Evolutionary conservation across 345 rosid species (phyloP), one percentile per base, ranked within the genome.

Genomic region (Eucalyptus pauciflora): DNA sequence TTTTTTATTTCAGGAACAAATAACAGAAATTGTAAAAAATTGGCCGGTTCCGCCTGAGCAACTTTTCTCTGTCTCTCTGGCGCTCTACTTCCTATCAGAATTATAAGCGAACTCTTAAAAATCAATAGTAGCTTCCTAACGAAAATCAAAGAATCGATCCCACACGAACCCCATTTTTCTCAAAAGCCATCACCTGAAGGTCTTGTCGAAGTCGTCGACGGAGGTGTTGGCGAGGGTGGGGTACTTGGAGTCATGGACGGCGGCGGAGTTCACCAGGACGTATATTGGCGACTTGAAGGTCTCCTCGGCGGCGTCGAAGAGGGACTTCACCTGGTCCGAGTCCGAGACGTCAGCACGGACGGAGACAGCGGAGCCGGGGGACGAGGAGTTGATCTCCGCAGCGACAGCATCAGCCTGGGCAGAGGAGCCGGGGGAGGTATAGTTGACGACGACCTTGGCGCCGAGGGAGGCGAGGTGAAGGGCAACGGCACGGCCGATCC

Each of bases 201-300:
- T 91, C 80, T 24, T 90, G 51, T 93, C 94, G 56, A 92, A 93
- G 46, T 89, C 92, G 86, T 93, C 91, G 86, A 93, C 62, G n/a
- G 90, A 88, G 58, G 92, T 89, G 80, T 91, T 52, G 37, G 93
- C 93, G 5, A 93, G 33, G 88, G 93, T 81, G 52, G 92, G 93
- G 46, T 88, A 90, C 52, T 88, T 91, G 37, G 90, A 11, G 83
- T 92, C 89, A 69, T 86, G 5, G 41, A 92, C 90, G 10, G 93
- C 94, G n/a, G 94, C 93, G 46, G 86, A 92, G 85, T 92, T 92
- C 25, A 93, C 93, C 50, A 93, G 81, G 90, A 92, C 64, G 86
- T 91, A 87, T 48, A 93, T 90, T 45, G 79, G 90, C 46, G 93
- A 88, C 22, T 89, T 90, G 71, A 90, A 93, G 29, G 86, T 81